Evolutionary conservation across 2,329 filamentous ascomycete genomes (phyloP).

Genomic region (Stachybotrys chartarum): DNA sequence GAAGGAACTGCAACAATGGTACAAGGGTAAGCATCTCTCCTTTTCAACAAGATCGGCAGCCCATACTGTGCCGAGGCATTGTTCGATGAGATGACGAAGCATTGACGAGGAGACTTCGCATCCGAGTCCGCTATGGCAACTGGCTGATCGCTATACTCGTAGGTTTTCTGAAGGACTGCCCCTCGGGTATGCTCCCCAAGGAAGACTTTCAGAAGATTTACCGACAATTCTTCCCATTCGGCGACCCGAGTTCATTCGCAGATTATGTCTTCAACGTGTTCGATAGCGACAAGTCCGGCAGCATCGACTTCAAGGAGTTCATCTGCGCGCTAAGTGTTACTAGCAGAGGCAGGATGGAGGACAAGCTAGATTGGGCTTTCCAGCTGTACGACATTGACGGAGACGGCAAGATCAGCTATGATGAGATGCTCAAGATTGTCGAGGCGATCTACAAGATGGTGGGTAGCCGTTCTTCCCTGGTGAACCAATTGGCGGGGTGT

Average conservation of each 20-base stretch:
- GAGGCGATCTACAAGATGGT: conserved; percentile 99
- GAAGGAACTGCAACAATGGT: conserved; percentile 99
- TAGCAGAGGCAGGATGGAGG: conserved; percentile 96
- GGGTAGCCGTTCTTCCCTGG: conserved; percentile 8
- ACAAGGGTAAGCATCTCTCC: conserved; percentile 67
- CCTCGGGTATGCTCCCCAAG: conserved; percentile 92
- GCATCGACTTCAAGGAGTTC: conserved; percentile 99
- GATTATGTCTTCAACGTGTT: conserved; percentile 99
- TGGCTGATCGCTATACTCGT: conserved; percentile 5
- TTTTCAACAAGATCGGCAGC: background rate
- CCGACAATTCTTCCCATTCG: conserved; percentile 98
- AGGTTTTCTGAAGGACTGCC: conserved; percentile 99
- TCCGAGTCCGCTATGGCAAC: background rate
- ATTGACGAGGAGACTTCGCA: no score
- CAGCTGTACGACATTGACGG: conserved; percentile 99
- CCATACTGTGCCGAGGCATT: no score
- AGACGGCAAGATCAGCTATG: conserved; percentile 97
- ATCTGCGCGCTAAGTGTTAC: conserved; percentile 97
- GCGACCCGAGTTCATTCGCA: conserved; percentile 93
- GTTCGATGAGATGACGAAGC: no score
- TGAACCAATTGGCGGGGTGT: background rate
- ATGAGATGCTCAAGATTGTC: conserved; percentile 98
- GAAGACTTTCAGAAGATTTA: conserved; percentile 99
- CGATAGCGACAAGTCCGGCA: conserved; percentile 93
- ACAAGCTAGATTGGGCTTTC: conserved; percentile 99